Percentiles rank a stretch among this genome's conserved stretches.
Evolutionary conservation across 2,329 filamentous ascomycete genomes (phyloP).

Genomic region (Thielaviopsis euricoi): DNA sequence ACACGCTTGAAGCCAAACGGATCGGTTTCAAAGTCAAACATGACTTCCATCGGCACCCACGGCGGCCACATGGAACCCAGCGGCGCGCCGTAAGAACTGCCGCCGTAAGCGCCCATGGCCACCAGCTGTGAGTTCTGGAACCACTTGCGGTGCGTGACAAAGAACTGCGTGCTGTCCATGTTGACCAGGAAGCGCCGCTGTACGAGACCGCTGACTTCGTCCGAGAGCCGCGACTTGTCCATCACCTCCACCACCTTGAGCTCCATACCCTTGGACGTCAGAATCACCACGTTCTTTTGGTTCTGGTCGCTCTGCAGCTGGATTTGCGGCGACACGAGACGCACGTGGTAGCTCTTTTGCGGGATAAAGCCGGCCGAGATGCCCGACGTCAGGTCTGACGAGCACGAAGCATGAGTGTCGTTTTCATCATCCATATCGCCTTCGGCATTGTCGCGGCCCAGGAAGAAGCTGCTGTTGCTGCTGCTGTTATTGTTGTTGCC

Average conservation of each 20-base stretch:
- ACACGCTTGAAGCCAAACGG: slow-evolving; percentile 97
- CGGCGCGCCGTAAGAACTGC: slow-evolving; percentile 78
- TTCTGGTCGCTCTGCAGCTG: slow-evolving; percentile 98
- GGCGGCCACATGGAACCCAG: slow-evolving; percentile 84
- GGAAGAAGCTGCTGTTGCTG: slow-evolving; percentile 5
- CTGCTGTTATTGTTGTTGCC: too few relatives aligned
- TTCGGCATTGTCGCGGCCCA: not conserved
- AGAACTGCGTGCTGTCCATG: slow-evolving; percentile 97
- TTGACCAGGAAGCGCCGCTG: slow-evolving; percentile 86
- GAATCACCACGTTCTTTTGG: slow-evolving; percentile 86
- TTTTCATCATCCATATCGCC: too few relatives aligned
- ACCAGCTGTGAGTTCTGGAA: slow-evolving; percentile 62
- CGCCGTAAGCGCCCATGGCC: slow-evolving; percentile 64
- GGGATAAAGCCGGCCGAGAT: slow-evolving; percentile 78
- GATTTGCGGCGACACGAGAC: slow-evolving; percentile 91
- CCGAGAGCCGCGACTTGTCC: slow-evolving; percentile 84
- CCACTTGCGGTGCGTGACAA: slow-evolving; percentile 86
- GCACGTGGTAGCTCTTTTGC: slow-evolving; percentile 86
- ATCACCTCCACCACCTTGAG: slow-evolving; percentile 95
- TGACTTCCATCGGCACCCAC: slow-evolving; percentile 95
- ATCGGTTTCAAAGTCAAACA: slow-evolving; percentile 89
- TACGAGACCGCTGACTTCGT: slow-evolving; percentile 86
- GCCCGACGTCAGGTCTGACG: slow-evolving; percentile 45
- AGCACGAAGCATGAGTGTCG: slow-evolving; percentile 20
- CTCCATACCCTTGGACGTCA: slow-evolving; percentile 95